phyloP scores from a whole-genome alignment of 176 grass and related monocot genomes.

The Avena eriantha region DNA sequence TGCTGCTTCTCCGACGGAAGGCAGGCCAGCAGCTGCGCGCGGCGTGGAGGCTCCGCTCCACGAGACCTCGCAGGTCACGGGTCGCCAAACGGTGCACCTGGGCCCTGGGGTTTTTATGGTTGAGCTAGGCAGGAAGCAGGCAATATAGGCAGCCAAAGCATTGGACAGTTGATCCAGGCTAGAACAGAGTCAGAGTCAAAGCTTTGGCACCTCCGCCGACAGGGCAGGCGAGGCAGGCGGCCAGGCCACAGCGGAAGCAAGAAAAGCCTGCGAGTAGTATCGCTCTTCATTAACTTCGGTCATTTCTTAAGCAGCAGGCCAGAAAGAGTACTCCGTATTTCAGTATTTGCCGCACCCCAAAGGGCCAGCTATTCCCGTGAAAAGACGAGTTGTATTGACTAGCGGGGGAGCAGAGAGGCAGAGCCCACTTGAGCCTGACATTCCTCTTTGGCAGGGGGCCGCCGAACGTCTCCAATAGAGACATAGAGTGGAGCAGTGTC shows the following conservation, averaged over 20 bases:
- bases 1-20: neutral
- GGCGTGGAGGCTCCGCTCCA: neutral
- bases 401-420: neutral
- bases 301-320: neutral
- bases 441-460: neutral
- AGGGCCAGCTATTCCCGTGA: neutral
- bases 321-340: neutral
- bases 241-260: conserved; percentile 11
- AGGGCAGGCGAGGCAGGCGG: neutral
- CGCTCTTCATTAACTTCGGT: conserved; percentile 42
- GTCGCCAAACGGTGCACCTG: neutral
- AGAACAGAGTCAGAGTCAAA: neutral
- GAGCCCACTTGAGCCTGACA: neutral
- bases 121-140: neutral
- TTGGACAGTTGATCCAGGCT: neutral
- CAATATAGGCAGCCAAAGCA: neutral
- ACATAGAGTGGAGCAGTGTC: neutral
- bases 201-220: neutral
- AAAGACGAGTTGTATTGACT: neutral
- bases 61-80: neutral
- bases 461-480: neutral
- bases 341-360: conserved; percentile 28
- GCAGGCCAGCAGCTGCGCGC: neutral
- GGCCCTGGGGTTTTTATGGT: neutral
- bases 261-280: conserved; percentile 35